Evolutionary conservation across 345 rosid species (phyloP).

Genomic region (Populus davidiana): DNA sequence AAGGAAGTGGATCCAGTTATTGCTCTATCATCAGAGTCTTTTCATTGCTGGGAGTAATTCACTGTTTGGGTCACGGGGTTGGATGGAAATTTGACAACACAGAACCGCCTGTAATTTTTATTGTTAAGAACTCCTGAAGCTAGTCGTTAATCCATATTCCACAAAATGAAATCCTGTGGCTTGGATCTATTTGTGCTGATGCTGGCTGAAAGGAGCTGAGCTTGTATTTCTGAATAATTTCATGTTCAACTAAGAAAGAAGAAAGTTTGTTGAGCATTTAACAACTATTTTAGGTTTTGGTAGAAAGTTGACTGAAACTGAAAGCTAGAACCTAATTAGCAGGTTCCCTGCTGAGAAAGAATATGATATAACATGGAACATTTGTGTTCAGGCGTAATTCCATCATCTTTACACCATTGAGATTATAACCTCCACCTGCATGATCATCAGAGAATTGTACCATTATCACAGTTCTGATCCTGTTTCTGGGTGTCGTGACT

Average conservation of each 20-base stretch:
- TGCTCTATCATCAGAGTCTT: neutral
- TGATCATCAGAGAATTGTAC: neutral
- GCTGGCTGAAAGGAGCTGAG: neutral
- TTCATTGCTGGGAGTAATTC: neutral
- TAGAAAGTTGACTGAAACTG: neutral
- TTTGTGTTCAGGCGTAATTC: neutral
- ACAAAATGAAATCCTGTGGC: neutral
- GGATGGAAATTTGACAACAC: neutral
- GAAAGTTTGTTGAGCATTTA: neutral
- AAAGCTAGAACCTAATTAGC: neutral
- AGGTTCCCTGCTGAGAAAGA: neutral
- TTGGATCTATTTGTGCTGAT: neutral
- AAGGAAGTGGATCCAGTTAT: neutral
- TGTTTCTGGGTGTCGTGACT: neutral
- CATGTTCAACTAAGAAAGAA: neutral
- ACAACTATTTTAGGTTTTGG: neutral
- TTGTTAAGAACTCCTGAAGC: neutral
- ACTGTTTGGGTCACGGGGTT: neutral
- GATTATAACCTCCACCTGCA: neutral
- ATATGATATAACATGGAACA: neutral
- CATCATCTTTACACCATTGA: neutral
- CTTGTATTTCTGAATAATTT: neutral
- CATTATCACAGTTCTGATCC: too few species aligned
- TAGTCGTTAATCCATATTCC: neutral
- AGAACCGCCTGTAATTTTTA: neutral